Evolutionary conservation across 805 yeast species (phyloP).

Genomic region (Pichia gijzeniarum): DNA sequence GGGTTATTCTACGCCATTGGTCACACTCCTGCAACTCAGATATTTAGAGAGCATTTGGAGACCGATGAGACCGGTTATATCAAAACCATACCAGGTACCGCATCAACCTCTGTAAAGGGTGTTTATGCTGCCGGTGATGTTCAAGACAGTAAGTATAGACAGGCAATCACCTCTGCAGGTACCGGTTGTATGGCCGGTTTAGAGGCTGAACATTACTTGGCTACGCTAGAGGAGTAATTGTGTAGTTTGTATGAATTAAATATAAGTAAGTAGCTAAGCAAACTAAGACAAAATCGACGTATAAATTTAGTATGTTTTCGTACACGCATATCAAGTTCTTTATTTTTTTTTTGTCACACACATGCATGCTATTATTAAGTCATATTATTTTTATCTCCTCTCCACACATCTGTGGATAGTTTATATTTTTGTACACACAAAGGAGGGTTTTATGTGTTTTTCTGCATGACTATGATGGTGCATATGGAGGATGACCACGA

Average conservation of each 20-base stretch:
- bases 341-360: no score
- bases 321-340: no score
- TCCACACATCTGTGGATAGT: no score
- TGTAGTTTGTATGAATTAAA: background rate
- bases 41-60: conserved; percentile 71
- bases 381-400: no score
- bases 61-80: conserved; percentile 87
- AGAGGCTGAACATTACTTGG: conserved; percentile 80
- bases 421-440: no score
- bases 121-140: conserved; percentile 99
- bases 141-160: conserved; percentile 95
- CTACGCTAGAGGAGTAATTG: conserved; percentile 38
- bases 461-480: no score
- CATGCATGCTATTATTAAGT: no score
- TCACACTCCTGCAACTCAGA: conserved; percentile 88
- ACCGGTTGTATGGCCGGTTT: conserved; percentile 99
- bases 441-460: no score
- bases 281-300: no score
- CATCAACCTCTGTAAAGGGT: conserved; percentile 81
- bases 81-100: conserved; percentile 81
- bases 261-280: no score
- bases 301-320: no score
- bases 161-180: conserved; percentile 99
- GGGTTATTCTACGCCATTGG: conserved; percentile 98
- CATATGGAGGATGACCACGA: no score